These are phyloP conservation scores for Pseudocercospora cruenta DNA, from an alignment of 2,329 filamentous ascomycete genomes.

Conservation along the genomic window DNA sequence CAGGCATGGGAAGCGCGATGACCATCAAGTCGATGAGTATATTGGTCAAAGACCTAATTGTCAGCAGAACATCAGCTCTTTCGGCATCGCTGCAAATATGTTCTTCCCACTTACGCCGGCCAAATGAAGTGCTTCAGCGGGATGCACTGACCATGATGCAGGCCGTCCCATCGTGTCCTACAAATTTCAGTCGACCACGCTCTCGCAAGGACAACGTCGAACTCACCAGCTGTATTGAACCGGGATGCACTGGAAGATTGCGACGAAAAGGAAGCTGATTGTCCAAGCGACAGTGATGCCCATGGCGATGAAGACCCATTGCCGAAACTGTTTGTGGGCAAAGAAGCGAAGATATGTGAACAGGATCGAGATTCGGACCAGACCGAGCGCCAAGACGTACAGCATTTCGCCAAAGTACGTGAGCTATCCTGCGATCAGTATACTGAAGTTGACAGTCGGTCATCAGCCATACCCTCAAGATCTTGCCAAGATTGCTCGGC, in stretches of 20 bases:
- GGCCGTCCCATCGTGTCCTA: conserved; percentile 8
- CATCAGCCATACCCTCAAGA: not conserved
- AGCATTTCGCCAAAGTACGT: conserved; percentile 8
- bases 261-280: conserved; percentile 7
- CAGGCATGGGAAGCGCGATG: conserved; percentile 12
- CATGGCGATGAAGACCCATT: conserved; percentile 8
- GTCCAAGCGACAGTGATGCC: conserved; percentile 12
- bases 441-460: not conserved
- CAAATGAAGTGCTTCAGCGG: conserved; percentile 1
- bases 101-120: conserved; percentile 12
- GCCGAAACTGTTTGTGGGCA: conserved; percentile 3
- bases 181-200: not conserved
- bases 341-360: conserved; percentile 15
- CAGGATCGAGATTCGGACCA: conserved; percentile 12
- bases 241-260: conserved; percentile 11
- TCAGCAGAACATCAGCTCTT: too few relatives aligned
- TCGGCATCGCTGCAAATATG: too few relatives aligned
- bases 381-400: conserved; percentile 8
- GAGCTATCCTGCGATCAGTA: not conserved
- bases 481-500: conserved; percentile 17
- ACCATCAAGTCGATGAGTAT: conserved; percentile 11
- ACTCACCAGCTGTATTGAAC: conserved; percentile 7
- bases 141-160: not conserved
- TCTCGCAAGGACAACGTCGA: not conserved
- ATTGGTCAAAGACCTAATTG: conserved; percentile 3